Base-by-base conservation (phyloP, 768 basidiomycete species). In the Macrolepiota albuminosa region DNA sequence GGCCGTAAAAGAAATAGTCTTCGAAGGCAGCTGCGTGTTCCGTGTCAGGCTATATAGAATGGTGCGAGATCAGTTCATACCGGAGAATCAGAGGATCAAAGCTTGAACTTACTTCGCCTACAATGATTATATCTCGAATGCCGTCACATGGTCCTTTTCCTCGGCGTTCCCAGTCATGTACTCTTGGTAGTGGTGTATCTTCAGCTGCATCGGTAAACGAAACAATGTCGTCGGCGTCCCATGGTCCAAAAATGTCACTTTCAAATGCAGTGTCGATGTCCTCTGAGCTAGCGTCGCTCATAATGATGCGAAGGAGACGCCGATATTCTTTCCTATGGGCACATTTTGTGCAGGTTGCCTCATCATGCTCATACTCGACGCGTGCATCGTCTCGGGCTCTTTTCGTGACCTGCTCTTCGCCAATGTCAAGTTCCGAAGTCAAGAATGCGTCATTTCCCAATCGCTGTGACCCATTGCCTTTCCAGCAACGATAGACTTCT, bases 221-320 rank as follows among this genome's bases (percentile, higher is more conserved):
- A 24, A 36, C 7, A 14, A n/a, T 4, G 33, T 61, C 60, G 6
- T 57, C 50, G 26, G 6, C 6, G 18, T 61, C 60, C 60, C 60
- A 61, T n/a, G 60, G 50, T 10, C 9, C 16, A 26, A 62, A 29
- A 8, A 62, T 53, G 18, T 63, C 65, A 13, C 52, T 52, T 26
- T 61, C 61, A n/a, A 62, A 46, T 36, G 47, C 54, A 1, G 16
- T 1, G 1, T 45, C 45, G 36, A n/a, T 26, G 33, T 37, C 37
- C 34, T 45, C 48, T 31, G 48, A n/a, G 48, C 18, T 33, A 37
- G 18, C 0, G 37, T 18, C 24, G 37, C 49, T 40, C 33, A 33
- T 8, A 14, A 45, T 42, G 16, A 36, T 4, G 8, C 10, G 18
- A 8, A 58, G 13, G 21, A 48, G 33, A 6, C 26, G 14, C n/a